Evolutionary conservation across 257 asterid genomes (phyloP).

Genomic region (Gynochthodes officinalis): DNA sequence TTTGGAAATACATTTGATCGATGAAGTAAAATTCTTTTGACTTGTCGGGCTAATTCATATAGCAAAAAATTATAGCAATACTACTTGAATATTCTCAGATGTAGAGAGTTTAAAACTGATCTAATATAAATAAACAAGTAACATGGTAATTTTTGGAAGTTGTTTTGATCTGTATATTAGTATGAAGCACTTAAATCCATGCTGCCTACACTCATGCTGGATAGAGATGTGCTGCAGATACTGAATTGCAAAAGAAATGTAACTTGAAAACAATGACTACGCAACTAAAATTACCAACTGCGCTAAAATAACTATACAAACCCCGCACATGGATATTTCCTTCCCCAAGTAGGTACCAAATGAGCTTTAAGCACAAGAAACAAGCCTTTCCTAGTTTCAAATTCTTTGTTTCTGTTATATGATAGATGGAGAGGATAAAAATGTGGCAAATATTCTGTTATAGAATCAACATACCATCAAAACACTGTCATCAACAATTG

Average conservation of each 20-base stretch:
- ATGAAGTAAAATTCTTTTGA: no score
- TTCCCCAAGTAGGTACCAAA: no score
- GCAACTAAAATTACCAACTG: background rate
- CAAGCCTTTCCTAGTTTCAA: no score
- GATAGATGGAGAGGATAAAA: background rate
- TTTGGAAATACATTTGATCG: background rate
- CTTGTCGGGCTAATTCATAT: background rate
- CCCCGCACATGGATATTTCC: no score
- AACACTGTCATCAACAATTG: conserved; percentile 23
- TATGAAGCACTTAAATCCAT: background rate
- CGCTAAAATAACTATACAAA: background rate
- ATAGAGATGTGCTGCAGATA: background rate
- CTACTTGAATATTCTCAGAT: no score
- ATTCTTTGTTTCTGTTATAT: background rate
- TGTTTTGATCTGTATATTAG: background rate
- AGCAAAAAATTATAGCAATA: no score
- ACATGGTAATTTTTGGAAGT: no score
- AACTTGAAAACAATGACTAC: background rate
- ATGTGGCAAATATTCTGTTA: background rate
- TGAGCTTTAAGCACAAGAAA: background rate
- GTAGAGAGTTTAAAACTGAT: no score
- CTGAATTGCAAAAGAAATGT: background rate
- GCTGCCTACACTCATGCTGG: background rate
- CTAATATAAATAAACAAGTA: no score
- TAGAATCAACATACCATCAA: conserved; percentile 31